Conservation (phyloP, 345 rosid species). For the Excoecaria agallocha region DNA sequence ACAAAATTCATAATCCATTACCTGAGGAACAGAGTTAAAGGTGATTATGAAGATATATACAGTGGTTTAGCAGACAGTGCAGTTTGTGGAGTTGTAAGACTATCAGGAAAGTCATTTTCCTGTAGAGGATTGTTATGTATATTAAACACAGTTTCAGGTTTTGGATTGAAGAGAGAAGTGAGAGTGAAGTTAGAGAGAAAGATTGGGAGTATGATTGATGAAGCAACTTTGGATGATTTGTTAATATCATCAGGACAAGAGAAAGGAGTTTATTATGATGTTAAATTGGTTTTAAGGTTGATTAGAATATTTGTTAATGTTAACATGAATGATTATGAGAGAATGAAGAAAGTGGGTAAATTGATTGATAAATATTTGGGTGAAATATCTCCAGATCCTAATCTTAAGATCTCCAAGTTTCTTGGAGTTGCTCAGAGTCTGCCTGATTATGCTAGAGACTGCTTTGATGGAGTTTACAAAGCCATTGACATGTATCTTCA, state of each 20-base stretch:
- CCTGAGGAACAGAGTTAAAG: slow-evolving; percentile 40
- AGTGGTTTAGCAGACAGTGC: slow-evolving; percentile 55
- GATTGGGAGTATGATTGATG: slow-evolving; percentile 61
- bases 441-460: slow-evolving; percentile 70
- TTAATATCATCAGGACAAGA: slow-evolving; percentile 48
- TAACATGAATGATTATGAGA: too few species aligned
- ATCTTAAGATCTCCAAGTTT: slow-evolving; percentile 56
- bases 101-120: slow-evolving; percentile 44
- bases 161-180: slow-evolving; percentile 52
- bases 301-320: slow-evolving; percentile 43
- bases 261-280: slow-evolving; percentile 56
- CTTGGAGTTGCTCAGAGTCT: slow-evolving; percentile 67
- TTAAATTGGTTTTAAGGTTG: slow-evolving; percentile 56
- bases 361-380: slow-evolving; percentile 57
- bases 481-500: slow-evolving; percentile 75
- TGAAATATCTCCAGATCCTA: slow-evolving; percentile 78
- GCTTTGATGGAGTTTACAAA: slow-evolving; percentile 75
- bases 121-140: slow-evolving; percentile 66
- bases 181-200: slow-evolving; percentile 56
- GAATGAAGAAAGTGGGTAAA: slow-evolving; percentile 49
- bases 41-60: slow-evolving; percentile 26
- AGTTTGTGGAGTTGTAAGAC: slow-evolving; percentile 52
- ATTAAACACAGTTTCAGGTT: slow-evolving; percentile 47
- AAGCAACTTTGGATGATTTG: slow-evolving; percentile 76
- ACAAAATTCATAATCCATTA: slow-evolving; percentile 76